These are phyloP conservation scores for Jaapia argillacea DNA, from an alignment of 768 basidiomycete species.

Conservation along the genomic window DNA sequence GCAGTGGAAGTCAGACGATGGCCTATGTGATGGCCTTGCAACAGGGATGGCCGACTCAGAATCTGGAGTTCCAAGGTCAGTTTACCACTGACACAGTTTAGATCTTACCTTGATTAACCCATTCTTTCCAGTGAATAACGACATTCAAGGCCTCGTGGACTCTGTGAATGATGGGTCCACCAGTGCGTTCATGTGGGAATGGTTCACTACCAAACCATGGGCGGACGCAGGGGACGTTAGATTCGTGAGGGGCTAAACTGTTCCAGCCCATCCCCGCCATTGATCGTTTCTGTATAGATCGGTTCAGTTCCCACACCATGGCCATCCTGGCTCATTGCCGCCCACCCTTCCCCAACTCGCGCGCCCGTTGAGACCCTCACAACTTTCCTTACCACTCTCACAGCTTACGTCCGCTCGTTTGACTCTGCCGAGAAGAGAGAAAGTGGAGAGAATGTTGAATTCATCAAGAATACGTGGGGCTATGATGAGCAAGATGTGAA, in stretches of 20 bases:
- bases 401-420: slow-evolving; percentile 58
- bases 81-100: slow-evolving; percentile 1
- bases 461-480: slow-evolving; percentile 70
- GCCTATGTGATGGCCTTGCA: slow-evolving; percentile 90
- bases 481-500: slow-evolving; percentile 78
- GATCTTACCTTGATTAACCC: background rate
- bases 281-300: slow-evolving; percentile 36
- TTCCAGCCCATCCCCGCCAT: background rate
- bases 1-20: slow-evolving; percentile 87
- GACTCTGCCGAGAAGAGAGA: slow-evolving; percentile 45
- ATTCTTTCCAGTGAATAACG: slow-evolving; percentile 52
- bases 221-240: slow-evolving; percentile 70
- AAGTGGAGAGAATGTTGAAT: slow-evolving; percentile 48
- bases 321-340: slow-evolving; percentile 95
- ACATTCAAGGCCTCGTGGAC: slow-evolving; percentile 70
- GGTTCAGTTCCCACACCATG: slow-evolving; percentile 87
- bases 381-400: slow-evolving; percentile 54
- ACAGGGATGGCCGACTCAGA: slow-evolving; percentile 63
- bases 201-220: slow-evolving; percentile 83
- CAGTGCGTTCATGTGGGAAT: slow-evolving; percentile 92
- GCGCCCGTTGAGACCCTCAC: slow-evolving; percentile 38
- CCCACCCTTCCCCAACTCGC: slow-evolving; percentile 55
- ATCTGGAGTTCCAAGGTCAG: slow-evolving; percentile 64
- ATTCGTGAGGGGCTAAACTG: slow-evolving; percentile 48
- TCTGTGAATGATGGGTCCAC: slow-evolving; percentile 86